Evolutionary conservation across 352 stramenopile species (phyloP), one percentile per base, ranked within the genome.

Genomic region (Globisporangium sylvaticum): DNA sequence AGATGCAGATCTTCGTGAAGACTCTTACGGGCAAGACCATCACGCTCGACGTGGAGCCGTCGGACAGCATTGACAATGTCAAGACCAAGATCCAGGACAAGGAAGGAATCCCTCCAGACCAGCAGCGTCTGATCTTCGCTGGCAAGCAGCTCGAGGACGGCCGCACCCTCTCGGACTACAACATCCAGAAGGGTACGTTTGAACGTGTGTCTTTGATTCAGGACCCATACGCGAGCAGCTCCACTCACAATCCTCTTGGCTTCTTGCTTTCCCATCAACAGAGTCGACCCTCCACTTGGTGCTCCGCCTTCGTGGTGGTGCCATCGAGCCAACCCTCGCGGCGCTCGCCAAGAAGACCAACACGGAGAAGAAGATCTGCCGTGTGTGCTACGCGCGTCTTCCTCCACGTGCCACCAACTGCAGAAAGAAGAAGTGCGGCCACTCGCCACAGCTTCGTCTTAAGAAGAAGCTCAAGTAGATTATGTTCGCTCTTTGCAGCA

Each of bases 381-480:
- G 98, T 79, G 99, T 99, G 79, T 99, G 98, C 87, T 99, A 99
- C 84, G 97, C 98, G 70, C 96, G 98, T 91, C 96, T 99, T 61
- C 98, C 97, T 50, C 97, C 97, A 58, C 96, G 97, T 83, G 98
- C 98, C 62, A 99, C 92, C 69, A 99, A 99, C 93, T 99, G 98
- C 95, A 94, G 98, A 77, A 99, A 99, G 97, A 99, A 99, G 92
- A 99, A 99, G 94, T 99, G 98, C 78, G 98, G 98, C 78, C 98
- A 99, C 91, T 99, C 97, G 70, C 98, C 96, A 78, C 98, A 99
- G 90, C 91, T 99, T 71, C 96, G 98, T 79, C 96, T 98, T 81
- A 99, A 99, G 97, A 99, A 99, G 92, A 99, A 99, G 92, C 91
- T 99, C 73, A 99, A 99, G 90, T 99, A 99, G 97, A 87, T 62